These are phyloP conservation scores for Phytophthora fragariae DNA, from an alignment of 352 stramenopile genomes.

Conservation along the genomic window DNA sequence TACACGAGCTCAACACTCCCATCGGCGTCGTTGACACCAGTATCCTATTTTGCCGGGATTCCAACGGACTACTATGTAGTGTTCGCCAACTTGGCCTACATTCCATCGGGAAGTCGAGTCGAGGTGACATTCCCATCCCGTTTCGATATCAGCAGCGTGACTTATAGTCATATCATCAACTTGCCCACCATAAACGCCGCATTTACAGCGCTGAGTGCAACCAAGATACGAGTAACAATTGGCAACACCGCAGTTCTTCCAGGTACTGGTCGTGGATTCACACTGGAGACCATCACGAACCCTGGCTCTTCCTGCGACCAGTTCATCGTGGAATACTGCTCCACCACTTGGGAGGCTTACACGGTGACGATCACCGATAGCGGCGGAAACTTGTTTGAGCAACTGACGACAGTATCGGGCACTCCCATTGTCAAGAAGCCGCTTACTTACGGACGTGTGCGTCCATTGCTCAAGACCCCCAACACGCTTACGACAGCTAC, in stretches of 20 bases:
- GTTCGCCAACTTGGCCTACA: constrained; percentile 59
- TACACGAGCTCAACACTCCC: constrained; percentile 44
- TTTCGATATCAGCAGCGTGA: constrained; percentile 44
- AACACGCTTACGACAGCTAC: constrained; percentile 48
- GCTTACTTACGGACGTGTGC: constrained; percentile 57
- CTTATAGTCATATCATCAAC: constrained; percentile 35
- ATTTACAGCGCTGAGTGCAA: constrained; percentile 16
- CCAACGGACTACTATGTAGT: constrained; percentile 46
- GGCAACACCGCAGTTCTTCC: constrained; percentile 40
- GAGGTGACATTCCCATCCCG: constrained; percentile 52
- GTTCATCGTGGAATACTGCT: constrained; percentile 68
- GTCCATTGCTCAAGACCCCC: constrained; percentile 47
- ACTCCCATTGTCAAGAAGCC: constrained; percentile 76
- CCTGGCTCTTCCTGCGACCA: constrained; percentile 63
- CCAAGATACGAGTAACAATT: constrained; percentile 36
- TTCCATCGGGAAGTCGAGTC: constrained; percentile 47
- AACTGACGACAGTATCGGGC: constrained; percentile 47
- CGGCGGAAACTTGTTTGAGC: constrained; percentile 51
- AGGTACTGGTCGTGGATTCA: constrained; percentile 51
- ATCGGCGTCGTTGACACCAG: constrained; percentile 44
- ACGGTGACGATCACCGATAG: constrained; percentile 49
- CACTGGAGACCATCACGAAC: constrained; percentile 58
- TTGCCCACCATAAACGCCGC: constrained; percentile 45
- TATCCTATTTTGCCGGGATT: constrained; percentile 54
- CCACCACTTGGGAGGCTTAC: constrained; percentile 50